Evolutionary conservation across 2,329 filamentous ascomycete genomes (phyloP).

Genomic region (Calonectria honghensis): DNA sequence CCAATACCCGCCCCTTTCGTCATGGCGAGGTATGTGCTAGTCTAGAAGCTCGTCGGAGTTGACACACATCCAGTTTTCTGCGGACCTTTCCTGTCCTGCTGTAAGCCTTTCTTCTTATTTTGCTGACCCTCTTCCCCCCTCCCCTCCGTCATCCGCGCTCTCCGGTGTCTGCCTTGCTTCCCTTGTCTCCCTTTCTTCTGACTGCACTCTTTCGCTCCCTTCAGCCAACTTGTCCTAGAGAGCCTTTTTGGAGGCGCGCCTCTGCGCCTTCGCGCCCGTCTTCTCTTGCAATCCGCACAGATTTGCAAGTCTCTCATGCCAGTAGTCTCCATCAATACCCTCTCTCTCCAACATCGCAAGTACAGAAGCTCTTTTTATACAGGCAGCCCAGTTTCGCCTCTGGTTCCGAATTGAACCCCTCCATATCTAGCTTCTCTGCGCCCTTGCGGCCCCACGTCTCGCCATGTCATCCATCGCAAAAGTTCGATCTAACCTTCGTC

Average conservation of each 20-base stretch:
- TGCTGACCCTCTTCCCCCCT: neutral
- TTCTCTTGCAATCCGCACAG: neutral
- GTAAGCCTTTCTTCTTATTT: neutral
- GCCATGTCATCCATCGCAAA: slow-evolving; percentile 47
- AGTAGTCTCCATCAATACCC: neutral
- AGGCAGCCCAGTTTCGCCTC: neutral
- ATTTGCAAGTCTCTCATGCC: slow-evolving; percentile 2
- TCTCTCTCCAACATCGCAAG: too few species aligned
- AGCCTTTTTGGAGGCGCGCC: neutral
- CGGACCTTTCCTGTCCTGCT: neutral
- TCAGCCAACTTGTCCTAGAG: neutral
- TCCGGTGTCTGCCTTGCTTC: too few species aligned
- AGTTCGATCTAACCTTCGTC: slow-evolving; percentile 58
- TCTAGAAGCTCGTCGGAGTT: slow-evolving; percentile 20
- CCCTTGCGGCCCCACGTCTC: neutral
- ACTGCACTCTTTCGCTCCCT: neutral
- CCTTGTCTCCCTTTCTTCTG: neutral
- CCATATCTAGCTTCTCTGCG: neutral
- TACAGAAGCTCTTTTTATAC: too few species aligned
- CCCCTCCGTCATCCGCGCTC: neutral
- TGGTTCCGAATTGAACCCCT: slow-evolving; percentile 5
- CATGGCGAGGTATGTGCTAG: slow-evolving; percentile 34
- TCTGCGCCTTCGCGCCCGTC: neutral
- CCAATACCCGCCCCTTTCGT: slow-evolving; percentile 28
- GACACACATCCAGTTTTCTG: neutral